phyloP scores from a whole-genome alignment of 148 eudicot genomes.

The Vaccinium corymbosum region DNA sequence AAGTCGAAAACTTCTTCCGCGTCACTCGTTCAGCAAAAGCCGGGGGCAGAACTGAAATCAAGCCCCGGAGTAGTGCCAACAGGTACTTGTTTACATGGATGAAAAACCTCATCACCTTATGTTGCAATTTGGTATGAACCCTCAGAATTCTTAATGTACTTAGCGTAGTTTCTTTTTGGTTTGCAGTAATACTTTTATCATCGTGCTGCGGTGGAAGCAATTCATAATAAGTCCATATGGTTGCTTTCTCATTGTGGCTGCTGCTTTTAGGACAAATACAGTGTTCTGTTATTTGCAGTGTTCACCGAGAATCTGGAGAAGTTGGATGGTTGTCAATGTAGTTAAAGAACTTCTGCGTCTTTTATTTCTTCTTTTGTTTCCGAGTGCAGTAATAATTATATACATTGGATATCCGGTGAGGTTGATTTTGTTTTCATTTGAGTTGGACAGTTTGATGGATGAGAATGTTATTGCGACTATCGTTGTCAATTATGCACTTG shows the following conservation, averaged over 20 bases:
- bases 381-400: neutral
- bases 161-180: neutral
- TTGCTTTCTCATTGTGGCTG: slow-evolving; percentile 13
- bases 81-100: slow-evolving; percentile 11
- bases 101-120: neutral
- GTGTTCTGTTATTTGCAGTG: neutral
- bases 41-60: slow-evolving; percentile 54
- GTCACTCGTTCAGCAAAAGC: slow-evolving; percentile 82
- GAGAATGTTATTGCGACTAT: neutral
- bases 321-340: neutral
- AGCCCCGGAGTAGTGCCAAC: neutral
- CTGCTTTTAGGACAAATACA: neutral
- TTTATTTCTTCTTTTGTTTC: neutral
- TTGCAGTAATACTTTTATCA: slow-evolving; percentile 6
- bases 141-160: neutral
- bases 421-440: neutral
- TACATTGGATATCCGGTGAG: neutral
- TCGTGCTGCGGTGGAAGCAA: slow-evolving; percentile 6
- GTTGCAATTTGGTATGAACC: neutral
- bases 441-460: neutral
- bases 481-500: neutral
- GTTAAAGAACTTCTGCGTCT: neutral
- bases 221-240: neutral
- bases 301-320: neutral
- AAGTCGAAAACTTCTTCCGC: slow-evolving; percentile 65